Evolutionary conservation across 495 filamentous ascomycete genomes (phyloP).

Genomic region (Penicillium flavigenum): DNA sequence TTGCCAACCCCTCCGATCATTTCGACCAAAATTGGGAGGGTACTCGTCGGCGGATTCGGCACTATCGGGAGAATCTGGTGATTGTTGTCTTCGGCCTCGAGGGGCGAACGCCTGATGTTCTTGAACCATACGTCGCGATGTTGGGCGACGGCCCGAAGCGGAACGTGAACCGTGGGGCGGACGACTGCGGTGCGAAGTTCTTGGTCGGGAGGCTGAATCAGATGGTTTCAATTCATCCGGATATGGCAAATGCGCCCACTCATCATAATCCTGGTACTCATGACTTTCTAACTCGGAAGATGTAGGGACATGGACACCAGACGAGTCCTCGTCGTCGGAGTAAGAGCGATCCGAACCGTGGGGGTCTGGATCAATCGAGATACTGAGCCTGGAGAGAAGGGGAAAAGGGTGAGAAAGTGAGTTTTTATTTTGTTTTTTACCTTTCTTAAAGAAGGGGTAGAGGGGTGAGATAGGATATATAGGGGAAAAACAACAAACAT

Average conservation of each 20-base stretch:
- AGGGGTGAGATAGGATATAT: neutral
- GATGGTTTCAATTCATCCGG: slow-evolving; percentile 73
- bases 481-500: slow-evolving; percentile 20
- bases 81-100: slow-evolving; percentile 48
- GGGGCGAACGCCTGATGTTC: slow-evolving; percentile 40
- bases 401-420: slow-evolving; percentile 8
- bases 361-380: slow-evolving; percentile 45
- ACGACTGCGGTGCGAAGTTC: slow-evolving; percentile 49
- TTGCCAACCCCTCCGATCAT: slow-evolving; percentile 40
- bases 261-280: slow-evolving; percentile 51
- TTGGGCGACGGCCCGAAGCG: slow-evolving; percentile 43
- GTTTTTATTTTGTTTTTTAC: neutral
- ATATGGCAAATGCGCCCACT: slow-evolving; percentile 52
- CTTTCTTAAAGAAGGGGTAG: neutral
- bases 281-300: slow-evolving; percentile 50
- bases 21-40: slow-evolving; percentile 36
- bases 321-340: slow-evolving; percentile 56
- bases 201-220: slow-evolving; percentile 75
- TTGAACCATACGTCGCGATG: slow-evolving; percentile 37
- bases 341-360: slow-evolving; percentile 45
- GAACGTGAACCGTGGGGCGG: slow-evolving; percentile 44
- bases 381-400: slow-evolving; percentile 44
- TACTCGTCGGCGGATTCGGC: slow-evolving; percentile 57
- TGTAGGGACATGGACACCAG: slow-evolving; percentile 51
- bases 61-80: slow-evolving; percentile 54